Base-by-base conservation (phyloP, 2,329 filamentous ascomycete genomes). In the Drechslera avenae region DNA sequence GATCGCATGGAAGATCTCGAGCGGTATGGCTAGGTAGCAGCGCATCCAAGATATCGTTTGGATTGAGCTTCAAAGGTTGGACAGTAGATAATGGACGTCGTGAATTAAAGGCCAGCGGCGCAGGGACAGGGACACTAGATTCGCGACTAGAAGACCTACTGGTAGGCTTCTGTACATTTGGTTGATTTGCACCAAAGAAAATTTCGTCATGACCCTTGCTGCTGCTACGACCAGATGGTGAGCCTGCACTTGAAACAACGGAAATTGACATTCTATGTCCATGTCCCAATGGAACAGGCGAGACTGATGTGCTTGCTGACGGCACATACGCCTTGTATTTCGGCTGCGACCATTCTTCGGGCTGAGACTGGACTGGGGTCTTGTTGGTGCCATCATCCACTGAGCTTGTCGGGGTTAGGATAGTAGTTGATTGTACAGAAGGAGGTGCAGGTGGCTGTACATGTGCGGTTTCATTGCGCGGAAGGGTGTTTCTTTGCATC, bases 261-360 rank as follows among this genome's bases (percentile, higher is more conserved):
- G 52, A 45, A 23, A 62, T 64, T 6, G 62, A 62, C 21, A 68
- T 52, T 0, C 68, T 66, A 40, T 64, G 57, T 39, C 63, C 59
- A 37, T 68, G 64, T 33, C 57, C 30, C n/a, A 41, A 44, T 10
- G 56, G 43, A n/a, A 47, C 41, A 23, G 56, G 50, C 2, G 57
- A 52, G 8, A 31, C 36, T 3, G 61, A 47, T 16, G 43, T 49
- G 13, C 51, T 46, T 7, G 54, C 31, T 18, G 67, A 57, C 4
- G 69, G 68, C 2, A 66, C 64, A 37, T 73, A 74, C 2, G 72
- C 68, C 32, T 69, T 71, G 54, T 74, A 74, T 34, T 60, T 60
- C 6, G 54, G 54, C 21, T 63, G 58, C 13, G 46, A 19, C 19
- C 51, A 55, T 37, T 67, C 61, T 47, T 69, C 67, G 13, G 66